Conservation (phyloP, 805 yeast genomes). For the Jamesozyma jinghongensis region DNA sequence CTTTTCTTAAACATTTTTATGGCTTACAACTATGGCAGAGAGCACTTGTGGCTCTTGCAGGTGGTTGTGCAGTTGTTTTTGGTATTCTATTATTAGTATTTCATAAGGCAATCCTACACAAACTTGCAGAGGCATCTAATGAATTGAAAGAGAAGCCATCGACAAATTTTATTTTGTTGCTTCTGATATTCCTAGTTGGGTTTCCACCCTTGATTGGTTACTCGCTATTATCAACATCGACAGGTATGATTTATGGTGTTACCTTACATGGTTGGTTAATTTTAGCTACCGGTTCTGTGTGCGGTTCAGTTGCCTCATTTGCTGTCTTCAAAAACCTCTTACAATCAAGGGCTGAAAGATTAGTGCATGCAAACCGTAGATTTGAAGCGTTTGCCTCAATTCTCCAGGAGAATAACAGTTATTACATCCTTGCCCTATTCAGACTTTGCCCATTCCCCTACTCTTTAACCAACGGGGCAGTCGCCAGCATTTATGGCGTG, state of each 20-base stretch:
- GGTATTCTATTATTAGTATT: slow-evolving; percentile 18
- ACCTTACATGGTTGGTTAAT: slow-evolving; percentile 67
- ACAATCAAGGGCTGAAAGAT: slow-evolving; percentile 44
- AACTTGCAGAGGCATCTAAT: slow-evolving; percentile 37
- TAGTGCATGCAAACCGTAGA: slow-evolving; percentile 53
- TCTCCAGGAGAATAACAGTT: slow-evolving; percentile 58
- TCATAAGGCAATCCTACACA: slow-evolving; percentile 22
- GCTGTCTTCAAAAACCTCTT: slow-evolving; percentile 54
- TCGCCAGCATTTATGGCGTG: slow-evolving; percentile 79
- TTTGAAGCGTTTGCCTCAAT: slow-evolving; percentile 70
- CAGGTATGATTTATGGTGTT: slow-evolving; percentile 81
- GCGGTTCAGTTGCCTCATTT: slow-evolving; percentile 73
- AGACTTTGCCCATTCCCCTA: slow-evolving; percentile 90
- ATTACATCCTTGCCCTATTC: slow-evolving; percentile 59
- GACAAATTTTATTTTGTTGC: slow-evolving; percentile 41
- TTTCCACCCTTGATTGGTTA: slow-evolving; percentile 91
- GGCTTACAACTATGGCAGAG: slow-evolving; percentile 21
- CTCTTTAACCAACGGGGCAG: slow-evolving; percentile 84
- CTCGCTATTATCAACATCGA: slow-evolving; percentile 51
- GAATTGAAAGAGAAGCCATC: slow-evolving; percentile 33
- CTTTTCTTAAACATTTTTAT: slow-evolving; percentile 11
- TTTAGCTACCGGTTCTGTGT: slow-evolving; percentile 55
- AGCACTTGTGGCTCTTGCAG: slow-evolving; percentile 9
- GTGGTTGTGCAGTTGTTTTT: slow-evolving; percentile 9
- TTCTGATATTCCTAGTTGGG: slow-evolving; percentile 53